Base-by-base conservation (phyloP, 148 eudicot species). In the Vaccinium macrocarpon region DNA sequence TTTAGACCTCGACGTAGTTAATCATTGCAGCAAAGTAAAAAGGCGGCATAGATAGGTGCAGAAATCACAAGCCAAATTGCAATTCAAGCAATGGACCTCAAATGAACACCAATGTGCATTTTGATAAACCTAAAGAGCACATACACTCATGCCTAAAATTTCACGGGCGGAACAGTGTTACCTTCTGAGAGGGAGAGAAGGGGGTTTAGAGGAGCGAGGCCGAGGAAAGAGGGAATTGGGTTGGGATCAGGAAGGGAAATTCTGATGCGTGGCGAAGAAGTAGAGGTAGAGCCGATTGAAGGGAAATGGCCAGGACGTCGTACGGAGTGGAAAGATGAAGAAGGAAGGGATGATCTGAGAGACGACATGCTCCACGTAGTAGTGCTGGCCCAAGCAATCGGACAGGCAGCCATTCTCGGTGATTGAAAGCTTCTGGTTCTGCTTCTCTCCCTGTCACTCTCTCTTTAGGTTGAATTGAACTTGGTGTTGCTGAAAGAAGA, bases 291-390 rank as follows among this genome's bases (percentile, higher is more conserved):
- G 53, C 85, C 84, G 68, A 71, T 25, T 32, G 78, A 87, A 61
- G 88, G 52, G 16, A 38, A 18, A 78, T 27, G 42, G 16, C 42
- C 62, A 32, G 87, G 61, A 12, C 80, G 35, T 6, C 2, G 62
- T 27, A 50, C 59, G 82, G 73, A 3, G 16, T 8, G 75, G 15
- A 84, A 66, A 82, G 89, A 82, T 15, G 88, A 78, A 10, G 92
- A 80, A 57, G 95, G 95, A 68, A 93, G 81, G 23, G 93, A 87
- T 9, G 91, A 83, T 83, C 87, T 84, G 18, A 93, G 92, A 70
- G 90, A 84, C 27, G 93, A 87, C 93, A 91, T 93, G 78, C 86
- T 90, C 95, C 95, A 91, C 82, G 92, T 86, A 12, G 91, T 85
- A 12, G 90, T 79, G 29, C 8, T 82, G 9, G 84, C 27, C 46